Base-by-base conservation (phyloP, 2,329 filamentous ascomycete species). In the Orbilia blumenaviensis region DNA sequence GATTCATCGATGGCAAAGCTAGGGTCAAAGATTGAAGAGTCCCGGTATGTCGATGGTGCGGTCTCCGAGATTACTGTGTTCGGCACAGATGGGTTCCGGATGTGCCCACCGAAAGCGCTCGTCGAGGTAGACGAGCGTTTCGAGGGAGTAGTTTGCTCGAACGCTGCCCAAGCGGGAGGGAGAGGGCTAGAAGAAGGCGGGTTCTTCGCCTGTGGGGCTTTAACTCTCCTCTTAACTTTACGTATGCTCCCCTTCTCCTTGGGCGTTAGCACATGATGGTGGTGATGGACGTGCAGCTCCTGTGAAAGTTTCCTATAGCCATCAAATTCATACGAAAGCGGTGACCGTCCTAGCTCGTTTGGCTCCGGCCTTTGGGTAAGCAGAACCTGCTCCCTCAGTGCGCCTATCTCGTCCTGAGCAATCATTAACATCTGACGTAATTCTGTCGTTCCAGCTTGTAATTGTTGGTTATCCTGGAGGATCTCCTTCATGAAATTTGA, bases 401-500 rank as follows among this genome's bases (percentile, higher is more conserved):
- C 88, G 81, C 97, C 93, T 2, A 98, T 95, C 83, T 99, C 94
- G 80, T 97, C 92, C 81, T 98, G 96, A 2, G 94, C 97, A 81
- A 89, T 93, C 80, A 93, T 88, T 21, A 99, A 86, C 89, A 99
- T 90, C 81, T 97, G 94, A 16, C 94, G 88, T 54, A 99, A 84
- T 84, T 99, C 95, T 62, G 94, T 89, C 74, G 98, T 96, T 14
- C 93, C 93, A 78, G 95, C 87, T 82, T 99, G 95, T 48, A 99
- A 85, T 79, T 93, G 97, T 8, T 94, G 93, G 81, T 99, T 99
- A 82, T 99, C 95, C 80, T 96, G 91, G 16, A 99, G 85, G 67
- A 99, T 92, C 82, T 98, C 95, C 79, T 94, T 93, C 67, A 99
- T 95, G 80, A 99, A 98, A 81, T 96, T 92, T 18, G 92, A 76